A percentile compares a stretch with the other conserved stretches of the same genome.
Evolutionary conservation across 805 yeast genomes (phyloP).

Genomic region (Saturnispora mendoncae): DNA sequence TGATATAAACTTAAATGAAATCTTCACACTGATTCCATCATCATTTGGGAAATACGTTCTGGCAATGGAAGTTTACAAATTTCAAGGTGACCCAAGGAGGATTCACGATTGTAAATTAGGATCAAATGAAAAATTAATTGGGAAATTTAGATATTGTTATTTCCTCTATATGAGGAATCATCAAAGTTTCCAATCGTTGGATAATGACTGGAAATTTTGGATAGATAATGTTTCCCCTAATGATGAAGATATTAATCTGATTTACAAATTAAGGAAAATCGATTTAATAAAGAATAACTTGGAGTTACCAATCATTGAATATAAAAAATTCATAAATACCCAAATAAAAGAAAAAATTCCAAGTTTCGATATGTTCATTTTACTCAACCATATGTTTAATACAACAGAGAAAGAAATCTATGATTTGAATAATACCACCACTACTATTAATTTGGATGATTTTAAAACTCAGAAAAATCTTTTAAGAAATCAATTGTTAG

Average conservation of each 20-base stretch:
- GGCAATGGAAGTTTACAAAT: background rate
- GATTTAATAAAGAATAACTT: slow-evolving; percentile 4
- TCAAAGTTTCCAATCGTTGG: background rate
- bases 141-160: slow-evolving; percentile 4
- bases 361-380: background rate
- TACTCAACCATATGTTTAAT: slow-evolving; percentile 1
- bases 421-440: too few relatives aligned
- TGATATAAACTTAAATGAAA: background rate
- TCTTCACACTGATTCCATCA: background rate
- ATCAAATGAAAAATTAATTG: background rate
- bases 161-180: slow-evolving; percentile 3
- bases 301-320: too few relatives aligned
- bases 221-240: background rate
- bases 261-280: background rate
- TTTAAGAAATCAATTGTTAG: background rate
- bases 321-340: too few relatives aligned
- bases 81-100: background rate
- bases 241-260: slow-evolving; percentile 1
- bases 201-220: slow-evolving; percentile 1
- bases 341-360: background rate
- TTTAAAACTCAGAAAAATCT: background rate
- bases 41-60: background rate
- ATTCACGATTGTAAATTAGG: background rate
- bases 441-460: too few relatives aligned
- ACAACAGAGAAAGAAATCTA: background rate